Base-by-base conservation (phyloP, 2,329 filamentous ascomycete species). In the Akanthomyces dipterigenus region DNA sequence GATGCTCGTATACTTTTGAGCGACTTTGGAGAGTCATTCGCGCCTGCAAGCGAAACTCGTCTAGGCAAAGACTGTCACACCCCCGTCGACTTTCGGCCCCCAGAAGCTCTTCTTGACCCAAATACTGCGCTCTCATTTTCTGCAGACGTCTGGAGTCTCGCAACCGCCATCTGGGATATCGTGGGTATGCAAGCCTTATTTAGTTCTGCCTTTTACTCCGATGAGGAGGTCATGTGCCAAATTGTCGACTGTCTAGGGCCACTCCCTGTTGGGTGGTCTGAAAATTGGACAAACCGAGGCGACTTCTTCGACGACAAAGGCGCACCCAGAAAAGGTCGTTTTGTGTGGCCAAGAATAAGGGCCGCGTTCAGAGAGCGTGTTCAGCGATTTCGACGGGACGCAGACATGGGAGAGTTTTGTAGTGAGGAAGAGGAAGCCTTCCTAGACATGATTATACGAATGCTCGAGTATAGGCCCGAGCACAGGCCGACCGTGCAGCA, bases 191-290 rank as follows among this genome's bases (percentile, higher is more conserved):
- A 56, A 18, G 34, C 53, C 14, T 45, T 57, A 11, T 62, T 62
- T 7, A 57, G 43, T 18, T 51, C 45, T 14, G 31, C 26, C 18
- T 57, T 56, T 18, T 53, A 45, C 38, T 42, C 36, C 18, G 60
- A 62, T 4, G 28, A 42, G 1, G 3, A 56, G 8, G 43, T 62
- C 20, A 51, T 56, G 11, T 57, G 54, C 28, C 49, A 63, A 24
- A 31, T 62, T 2, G 42, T 61, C 6, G 59, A 65, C 43, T 40
- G 22, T 1, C 12, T 65, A 24, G 61, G 62, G 45, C 63, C 63
- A 9, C 26, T 64, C 49, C 63, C 62, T 3, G 34, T 5, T 22
- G 28, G 57, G 7, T 64, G 60, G 64, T 38, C 20, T 5, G 16
- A 57, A 3, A 60, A 58, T 16, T 63, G 57, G 64, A 43, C 62